Conservation (phyloP, 2,329 filamentous ascomycete species). For the Nigrograna mackinnonii region DNA sequence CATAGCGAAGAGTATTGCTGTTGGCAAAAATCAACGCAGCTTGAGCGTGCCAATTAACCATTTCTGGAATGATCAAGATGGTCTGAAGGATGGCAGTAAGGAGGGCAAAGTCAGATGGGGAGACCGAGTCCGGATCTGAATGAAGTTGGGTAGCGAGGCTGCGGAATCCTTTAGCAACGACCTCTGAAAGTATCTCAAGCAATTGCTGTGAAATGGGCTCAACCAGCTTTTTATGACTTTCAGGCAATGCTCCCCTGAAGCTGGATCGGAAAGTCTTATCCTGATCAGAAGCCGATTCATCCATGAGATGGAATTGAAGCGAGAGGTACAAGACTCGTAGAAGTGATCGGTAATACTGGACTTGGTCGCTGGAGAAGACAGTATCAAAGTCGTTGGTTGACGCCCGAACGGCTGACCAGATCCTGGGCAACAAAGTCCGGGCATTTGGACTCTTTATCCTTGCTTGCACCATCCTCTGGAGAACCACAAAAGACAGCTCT, state of each 20-base stretch:
- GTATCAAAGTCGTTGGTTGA: slow-evolving; percentile 62
- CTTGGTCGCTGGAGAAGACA: slow-evolving; percentile 60
- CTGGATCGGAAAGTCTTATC: slow-evolving; percentile 32
- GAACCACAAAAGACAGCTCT: slow-evolving; percentile 78
- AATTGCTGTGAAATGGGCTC: slow-evolving; percentile 48
- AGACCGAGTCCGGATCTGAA: slow-evolving; percentile 66
- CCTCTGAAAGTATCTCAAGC: slow-evolving; percentile 76
- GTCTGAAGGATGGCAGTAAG: slow-evolving; percentile 88
- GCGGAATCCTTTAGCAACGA: slow-evolving; percentile 82
- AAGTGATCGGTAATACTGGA: slow-evolving; percentile 78
- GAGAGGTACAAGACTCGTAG: slow-evolving; percentile 84
- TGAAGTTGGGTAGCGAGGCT: slow-evolving; percentile 82
- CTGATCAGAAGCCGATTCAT: slow-evolving; percentile 31
- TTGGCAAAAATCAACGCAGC: slow-evolving; percentile 56
- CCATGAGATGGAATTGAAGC: slow-evolving; percentile 64
- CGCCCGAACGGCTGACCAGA: slow-evolving; percentile 64
- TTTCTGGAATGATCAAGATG: slow-evolving; percentile 76
- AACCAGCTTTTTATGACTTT: slow-evolving; percentile 46
- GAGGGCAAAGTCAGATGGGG: slow-evolving; percentile 81
- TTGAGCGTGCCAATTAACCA: slow-evolving; percentile 63
- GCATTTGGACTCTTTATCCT: slow-evolving; percentile 55
- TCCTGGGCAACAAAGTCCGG: slow-evolving; percentile 57
- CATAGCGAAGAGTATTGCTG: slow-evolving; percentile 74
- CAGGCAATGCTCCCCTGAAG: slow-evolving; percentile 37
- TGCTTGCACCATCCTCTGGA: slow-evolving; percentile 73